These are phyloP conservation scores for Cytospora mali DNA, from an alignment of 2,329 filamentous ascomycete species.

Conservation along the genomic window DNA sequence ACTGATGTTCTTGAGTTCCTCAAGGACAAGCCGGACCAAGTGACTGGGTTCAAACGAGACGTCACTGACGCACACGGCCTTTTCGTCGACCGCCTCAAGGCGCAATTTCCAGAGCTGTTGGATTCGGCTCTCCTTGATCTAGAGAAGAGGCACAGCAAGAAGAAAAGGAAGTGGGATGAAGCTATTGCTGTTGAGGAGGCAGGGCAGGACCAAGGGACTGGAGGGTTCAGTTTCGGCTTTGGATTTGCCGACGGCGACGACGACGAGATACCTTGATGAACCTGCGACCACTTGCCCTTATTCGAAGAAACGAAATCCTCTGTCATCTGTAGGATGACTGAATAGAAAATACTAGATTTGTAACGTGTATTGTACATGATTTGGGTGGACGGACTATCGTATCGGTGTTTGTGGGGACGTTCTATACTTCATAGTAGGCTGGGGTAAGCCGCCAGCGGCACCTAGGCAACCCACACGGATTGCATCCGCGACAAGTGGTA, in stretches of 20 bases:
- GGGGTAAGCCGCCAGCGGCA: not conserved
- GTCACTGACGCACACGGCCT: constrained; percentile 73
- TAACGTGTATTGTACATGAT: not conserved
- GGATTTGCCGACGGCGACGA: constrained; percentile 53
- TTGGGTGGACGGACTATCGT: not conserved
- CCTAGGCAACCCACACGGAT: not conserved
- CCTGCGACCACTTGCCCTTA: not conserved
- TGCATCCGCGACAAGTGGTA: too few relatives aligned
- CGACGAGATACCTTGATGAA: constrained; percentile 39
- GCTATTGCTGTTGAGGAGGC: constrained; percentile 62
- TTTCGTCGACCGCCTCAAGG: constrained; percentile 70
- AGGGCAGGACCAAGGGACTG: constrained; percentile 30
- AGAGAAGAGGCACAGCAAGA: constrained; percentile 62
- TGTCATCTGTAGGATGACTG: not conserved
- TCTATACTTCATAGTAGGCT: not conserved
- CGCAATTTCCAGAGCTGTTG: constrained; percentile 67
- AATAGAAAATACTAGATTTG: not conserved
- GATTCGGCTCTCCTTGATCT: constrained; percentile 66
- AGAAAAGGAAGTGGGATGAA: constrained; percentile 85
- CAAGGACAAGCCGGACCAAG: constrained; percentile 78
- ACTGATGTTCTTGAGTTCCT: constrained; percentile 78
- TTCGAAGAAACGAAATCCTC: not conserved
- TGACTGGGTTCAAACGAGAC: constrained; percentile 79
- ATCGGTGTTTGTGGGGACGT: not conserved
- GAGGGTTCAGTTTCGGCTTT: constrained; percentile 58